Base-by-base conservation (phyloP, 352 stramenopile genomes). In the Phytophthora cryptogea region DNA sequence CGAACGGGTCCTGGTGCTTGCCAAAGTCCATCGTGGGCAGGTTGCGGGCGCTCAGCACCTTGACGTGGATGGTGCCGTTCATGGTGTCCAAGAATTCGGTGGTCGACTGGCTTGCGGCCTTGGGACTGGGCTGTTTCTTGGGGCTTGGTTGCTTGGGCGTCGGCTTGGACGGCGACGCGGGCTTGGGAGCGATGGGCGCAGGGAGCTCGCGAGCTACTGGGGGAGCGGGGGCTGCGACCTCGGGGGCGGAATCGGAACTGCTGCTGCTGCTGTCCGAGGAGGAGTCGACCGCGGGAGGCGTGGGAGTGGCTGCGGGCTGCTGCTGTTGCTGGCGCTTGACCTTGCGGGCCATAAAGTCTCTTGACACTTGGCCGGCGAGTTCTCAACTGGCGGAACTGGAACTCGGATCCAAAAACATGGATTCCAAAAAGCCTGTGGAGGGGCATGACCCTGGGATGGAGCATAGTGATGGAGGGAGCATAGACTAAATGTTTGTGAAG, bases 11-110 rank as follows among this genome's bases (percentile, higher is more conserved):
- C 55, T 92, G 82, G 62, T 82, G 85, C 55, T 89, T 90, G 67
- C 80, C 80, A 63, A 89, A 91, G 71, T 91, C 79, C 74, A 94
- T 83, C 16, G 73, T 86, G 23, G 83, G 80, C 53, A 92, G 58
- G 55, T 83, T 86, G 20, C 60, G 61, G 30, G 78, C 83, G 31
- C 64, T 70, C 42, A 92, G 53, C 59, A 92, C 81, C 46, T 74
- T 82, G 37, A 94, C 79, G 61, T 94, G 83, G 43, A 94, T 80
- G 28, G 80, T 93, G 67, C 81, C 78, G 57, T 89, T 89, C 64
- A 72, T 66, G 3, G 36, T 40, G 0, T 50, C 48, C 11, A 47
- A 6, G 26, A 35, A 36, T 8, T 68, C 35, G 32, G 50, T 30
- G 44, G 14, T 50, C 11, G 53, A 16, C 11, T 44, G 46, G 26